phyloP scores from a whole-genome alignment of 306 rosid species.

The Datisca glomerata region DNA sequence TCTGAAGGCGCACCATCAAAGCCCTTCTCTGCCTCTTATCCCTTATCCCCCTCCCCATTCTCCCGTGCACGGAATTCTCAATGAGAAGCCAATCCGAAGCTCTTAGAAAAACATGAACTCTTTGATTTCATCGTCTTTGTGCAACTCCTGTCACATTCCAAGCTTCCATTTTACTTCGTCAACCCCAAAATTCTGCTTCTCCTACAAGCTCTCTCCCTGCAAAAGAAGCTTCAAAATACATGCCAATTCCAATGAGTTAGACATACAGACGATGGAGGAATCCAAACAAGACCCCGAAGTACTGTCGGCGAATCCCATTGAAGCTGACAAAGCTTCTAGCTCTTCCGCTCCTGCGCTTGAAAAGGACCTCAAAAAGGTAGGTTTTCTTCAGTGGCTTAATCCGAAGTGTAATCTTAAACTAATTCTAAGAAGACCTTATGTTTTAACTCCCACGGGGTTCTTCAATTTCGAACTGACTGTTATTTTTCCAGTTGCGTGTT shows the following conservation, averaged over 20 bases:
- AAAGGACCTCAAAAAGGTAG: slow-evolving; percentile 81
- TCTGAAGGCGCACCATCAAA: not conserved
- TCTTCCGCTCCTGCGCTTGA: slow-evolving; percentile 41
- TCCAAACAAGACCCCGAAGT: slow-evolving; percentile 13
- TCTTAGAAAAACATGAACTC: slow-evolving; percentile 32
- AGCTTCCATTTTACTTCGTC: slow-evolving; percentile 16
- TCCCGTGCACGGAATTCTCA: not conserved
- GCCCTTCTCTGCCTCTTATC: not conserved
- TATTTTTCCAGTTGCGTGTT: no score
- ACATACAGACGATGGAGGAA: slow-evolving; percentile 25
- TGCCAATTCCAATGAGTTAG: slow-evolving; percentile 53
- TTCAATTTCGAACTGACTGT: no score
- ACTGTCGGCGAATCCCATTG: slow-evolving; percentile 11
- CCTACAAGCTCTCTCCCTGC: slow-evolving; percentile 13
- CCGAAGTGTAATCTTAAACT: no score
- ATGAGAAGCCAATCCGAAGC: not conserved
- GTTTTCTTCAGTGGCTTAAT: not conserved
- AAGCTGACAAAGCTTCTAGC: slow-evolving; percentile 11
- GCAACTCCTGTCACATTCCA: slow-evolving; percentile 21
- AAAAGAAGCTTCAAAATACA: slow-evolving; percentile 18
- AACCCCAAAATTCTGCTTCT: slow-evolving; percentile 2
- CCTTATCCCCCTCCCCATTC: slow-evolving; percentile 14
- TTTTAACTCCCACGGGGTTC: no score
- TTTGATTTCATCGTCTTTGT: slow-evolving; percentile 28
- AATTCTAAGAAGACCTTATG: no score